These are phyloP conservation scores for Fragilariopsis cylindrus DNA, from an alignment of 108 stramenopile genomes.

Conservation along the genomic window DNA sequence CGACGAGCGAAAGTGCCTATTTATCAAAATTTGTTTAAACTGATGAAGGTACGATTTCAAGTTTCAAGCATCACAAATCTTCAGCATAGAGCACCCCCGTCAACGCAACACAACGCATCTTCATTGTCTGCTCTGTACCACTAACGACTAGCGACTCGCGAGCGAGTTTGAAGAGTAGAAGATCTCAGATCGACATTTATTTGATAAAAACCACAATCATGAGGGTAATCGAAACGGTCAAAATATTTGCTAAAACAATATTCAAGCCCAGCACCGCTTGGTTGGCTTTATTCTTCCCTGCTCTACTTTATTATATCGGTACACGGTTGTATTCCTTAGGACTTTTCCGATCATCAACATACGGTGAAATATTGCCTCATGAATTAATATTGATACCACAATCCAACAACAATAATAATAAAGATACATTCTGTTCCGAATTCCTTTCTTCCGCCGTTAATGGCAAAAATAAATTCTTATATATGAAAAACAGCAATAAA, in stretches of 20 bases:
- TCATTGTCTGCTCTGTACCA: too few species aligned
- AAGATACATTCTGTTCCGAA: background rate
- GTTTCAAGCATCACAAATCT: too few species aligned
- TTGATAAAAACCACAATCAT: too few species aligned
- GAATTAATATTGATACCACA: background rate
- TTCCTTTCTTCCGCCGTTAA: background rate
- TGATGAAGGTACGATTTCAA: too few species aligned
- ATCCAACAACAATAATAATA: background rate
- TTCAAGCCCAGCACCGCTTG: conserved; percentile 36
- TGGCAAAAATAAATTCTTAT: background rate
- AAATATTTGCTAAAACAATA: conserved; percentile 1
- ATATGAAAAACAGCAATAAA: background rate
- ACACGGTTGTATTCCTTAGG: conserved; percentile 33
- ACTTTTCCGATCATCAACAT: conserved; percentile 28
- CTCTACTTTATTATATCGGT: conserved; percentile 33
- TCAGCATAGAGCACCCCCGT: too few species aligned
- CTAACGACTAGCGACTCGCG: too few species aligned
- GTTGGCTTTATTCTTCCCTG: conserved; percentile 42
- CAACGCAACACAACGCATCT: too few species aligned
- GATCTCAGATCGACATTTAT: too few species aligned
- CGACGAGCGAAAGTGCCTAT: too few species aligned
- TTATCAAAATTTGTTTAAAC: too few species aligned
- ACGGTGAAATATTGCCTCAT: background rate
- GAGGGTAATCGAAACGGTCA: background rate
- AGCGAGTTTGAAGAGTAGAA: too few species aligned